A percentile compares a stretch with the other conserved stretches of the same genome.
Conservation (phyloP, 2,329 filamentous ascomycete genomes). For the Trichoderma sp. region DNA sequence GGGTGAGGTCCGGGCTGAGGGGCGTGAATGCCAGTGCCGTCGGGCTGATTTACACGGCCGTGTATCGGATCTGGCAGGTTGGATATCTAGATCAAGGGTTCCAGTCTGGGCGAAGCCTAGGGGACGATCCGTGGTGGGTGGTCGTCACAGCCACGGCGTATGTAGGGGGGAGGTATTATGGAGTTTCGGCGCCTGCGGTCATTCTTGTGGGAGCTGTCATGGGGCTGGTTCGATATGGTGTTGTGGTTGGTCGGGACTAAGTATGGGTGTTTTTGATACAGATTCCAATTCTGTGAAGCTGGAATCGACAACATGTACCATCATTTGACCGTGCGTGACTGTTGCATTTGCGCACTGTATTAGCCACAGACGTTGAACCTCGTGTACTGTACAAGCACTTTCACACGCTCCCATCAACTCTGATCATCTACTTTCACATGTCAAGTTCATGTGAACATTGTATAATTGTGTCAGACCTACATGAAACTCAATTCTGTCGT, state of each 20-base stretch:
- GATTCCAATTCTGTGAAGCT: not conserved
- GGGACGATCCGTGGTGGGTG: constrained; percentile 64
- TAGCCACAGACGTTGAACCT: not conserved
- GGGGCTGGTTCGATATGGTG: constrained; percentile 41
- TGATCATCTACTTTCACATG: not conserved
- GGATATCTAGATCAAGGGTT: constrained; percentile 57
- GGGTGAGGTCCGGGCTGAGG: constrained; percentile 53
- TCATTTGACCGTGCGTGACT: not conserved
- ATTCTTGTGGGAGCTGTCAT: constrained; percentile 42
- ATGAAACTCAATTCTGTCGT: no score
- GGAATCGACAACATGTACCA: no score
- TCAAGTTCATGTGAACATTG: not conserved
- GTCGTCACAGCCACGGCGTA: constrained; percentile 54
- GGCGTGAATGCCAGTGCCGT: constrained; percentile 64
- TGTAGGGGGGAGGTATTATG: constrained; percentile 41
- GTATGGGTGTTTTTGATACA: no score
- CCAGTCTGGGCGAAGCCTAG: constrained; percentile 55
- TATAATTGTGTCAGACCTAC: not conserved
- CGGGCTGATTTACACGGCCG: constrained; percentile 64
- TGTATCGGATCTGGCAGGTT: constrained; percentile 65
- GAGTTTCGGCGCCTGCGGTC: constrained; percentile 38
- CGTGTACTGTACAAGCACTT: not conserved
- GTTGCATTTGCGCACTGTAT: constrained; percentile 1
- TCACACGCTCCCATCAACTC: no score
- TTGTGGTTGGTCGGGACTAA: constrained; percentile 29